Evolutionary conservation across 1,139 yeast species (phyloP), one percentile per base, ranked within the genome.

Genomic region (Geotrichum histeridarum): DNA sequence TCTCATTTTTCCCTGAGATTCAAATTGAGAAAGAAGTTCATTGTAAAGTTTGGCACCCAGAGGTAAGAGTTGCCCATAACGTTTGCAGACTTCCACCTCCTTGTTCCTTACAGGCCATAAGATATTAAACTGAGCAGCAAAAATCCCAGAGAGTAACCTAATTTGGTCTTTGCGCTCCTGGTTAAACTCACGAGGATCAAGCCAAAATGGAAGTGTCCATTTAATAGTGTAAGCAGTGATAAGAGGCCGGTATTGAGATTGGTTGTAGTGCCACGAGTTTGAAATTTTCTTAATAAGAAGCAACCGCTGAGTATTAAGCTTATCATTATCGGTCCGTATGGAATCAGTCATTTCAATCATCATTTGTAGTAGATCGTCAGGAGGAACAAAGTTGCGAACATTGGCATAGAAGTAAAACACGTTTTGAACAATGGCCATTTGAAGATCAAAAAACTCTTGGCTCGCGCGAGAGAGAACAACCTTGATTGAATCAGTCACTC

Each of bases 261-360:
- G 70, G 14, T 73, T 69, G 49, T 76, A 73, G 50, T 81, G 66
- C 63, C 76, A 68, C 2, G 83, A 73, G 42, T 75, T 76, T 50
- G 84, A 76, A 41, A 85, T 70, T 54, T 86, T 74, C 64, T 83
- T 80, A 56, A 83, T 73, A 59, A 86, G 75, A 50, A 84, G 69
- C 56, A 86, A 70, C 60, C 84, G 82, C 48, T 80, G 76, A 45
- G 82, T 73, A 50, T 81, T 74, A 48, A 83, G 73, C 61, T 76
- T 78, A 60, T 81, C 64, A 33, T 61, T 58, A 44, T 61, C 65
- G 11, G 54, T 49, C 33, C 65, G 59, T 27, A 66, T 60, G 2
- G 68, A 48, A 45, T 67, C 69, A 15, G 63, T 61, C 14, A 65
- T 58, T 15, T 67, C 68, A 44, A 67, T 61, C 39, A 67, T 56